A percentile compares a stretch with the other conserved stretches of the same genome.
Conservation (phyloP, 1,139 yeast species). For the Wickerhamomyces sp. region DNA sequence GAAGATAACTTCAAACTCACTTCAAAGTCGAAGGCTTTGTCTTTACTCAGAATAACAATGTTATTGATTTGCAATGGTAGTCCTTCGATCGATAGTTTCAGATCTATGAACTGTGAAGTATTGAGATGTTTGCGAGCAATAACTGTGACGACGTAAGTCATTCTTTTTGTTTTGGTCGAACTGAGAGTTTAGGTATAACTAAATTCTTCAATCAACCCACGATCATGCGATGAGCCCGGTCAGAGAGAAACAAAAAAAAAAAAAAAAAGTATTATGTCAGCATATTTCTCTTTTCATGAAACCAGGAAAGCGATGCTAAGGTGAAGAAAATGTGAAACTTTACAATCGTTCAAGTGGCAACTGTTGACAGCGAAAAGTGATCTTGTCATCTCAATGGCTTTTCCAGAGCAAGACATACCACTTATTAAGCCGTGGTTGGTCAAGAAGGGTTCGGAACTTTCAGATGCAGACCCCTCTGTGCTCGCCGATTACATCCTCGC, state of each 20-base stretch:
- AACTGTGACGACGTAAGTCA: constrained; percentile 19
- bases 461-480: constrained; percentile 40
- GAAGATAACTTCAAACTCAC: constrained; percentile 15
- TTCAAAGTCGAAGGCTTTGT: constrained; percentile 30
- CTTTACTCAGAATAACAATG: constrained; percentile 23
- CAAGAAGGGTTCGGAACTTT: constrained; percentile 23
- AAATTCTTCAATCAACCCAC: too few species aligned
- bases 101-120: constrained; percentile 9
- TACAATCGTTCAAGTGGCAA: too few species aligned
- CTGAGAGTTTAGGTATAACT: too few species aligned
- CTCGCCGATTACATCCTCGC: constrained; percentile 41
- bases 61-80: constrained; percentile 25
- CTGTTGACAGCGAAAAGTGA: too few species aligned
- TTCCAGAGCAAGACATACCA: constrained; percentile 13
- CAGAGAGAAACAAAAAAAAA: too few species aligned
- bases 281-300: too few species aligned
- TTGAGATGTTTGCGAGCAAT: constrained; percentile 15
- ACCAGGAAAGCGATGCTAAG: too few species aligned
- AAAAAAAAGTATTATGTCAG: too few species aligned
- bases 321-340: too few species aligned
- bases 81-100: constrained; percentile 21
- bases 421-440: constrained; percentile 34
- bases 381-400: constrained; percentile 9
- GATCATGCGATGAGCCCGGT: too few species aligned
- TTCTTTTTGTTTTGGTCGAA: not conserved